Percentiles rank a stretch among this genome's conserved stretches.
phyloP scores from a whole-genome alignment of 768 basidiomycete species.

The Pholiota molesta region DNA sequence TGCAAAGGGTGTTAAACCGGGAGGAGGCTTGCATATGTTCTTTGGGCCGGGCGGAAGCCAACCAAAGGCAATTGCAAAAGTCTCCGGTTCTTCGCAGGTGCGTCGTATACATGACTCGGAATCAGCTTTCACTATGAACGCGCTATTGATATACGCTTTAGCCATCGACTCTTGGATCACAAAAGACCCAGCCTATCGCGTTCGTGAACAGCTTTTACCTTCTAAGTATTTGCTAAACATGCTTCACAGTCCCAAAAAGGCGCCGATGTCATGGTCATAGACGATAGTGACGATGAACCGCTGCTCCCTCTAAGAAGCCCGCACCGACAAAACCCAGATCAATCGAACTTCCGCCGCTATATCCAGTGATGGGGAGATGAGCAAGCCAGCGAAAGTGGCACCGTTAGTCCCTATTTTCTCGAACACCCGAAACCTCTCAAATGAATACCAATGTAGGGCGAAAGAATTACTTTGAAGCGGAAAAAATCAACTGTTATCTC shows the following conservation, averaged over 20 bases:
- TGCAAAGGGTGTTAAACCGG: conserved; percentile 14
- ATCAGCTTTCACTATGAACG: not conserved
- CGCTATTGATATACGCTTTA: conserved; percentile 3
- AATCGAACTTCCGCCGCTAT: conserved; percentile 18
- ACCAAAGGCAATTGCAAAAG: conserved; percentile 22
- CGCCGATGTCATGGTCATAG: conserved; percentile 14
- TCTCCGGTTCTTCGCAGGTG: conserved; percentile 17
- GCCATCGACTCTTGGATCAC: conserved; percentile 19
- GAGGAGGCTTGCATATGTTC: conserved; percentile 27
- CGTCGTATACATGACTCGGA: not conserved
- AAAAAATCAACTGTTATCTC: conserved; percentile 18
- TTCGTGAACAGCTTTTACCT: conserved; percentile 2
- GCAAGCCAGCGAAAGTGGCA: conserved; percentile 9
- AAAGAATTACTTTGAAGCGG: conserved; percentile 18
- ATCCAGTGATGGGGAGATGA: conserved; percentile 38
- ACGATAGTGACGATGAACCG: conserved; percentile 35
- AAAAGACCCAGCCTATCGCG: conserved; percentile 11
- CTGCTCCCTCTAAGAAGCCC: conserved; percentile 19
- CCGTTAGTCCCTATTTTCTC: conserved; percentile 10
- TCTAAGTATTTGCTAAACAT: not conserved
- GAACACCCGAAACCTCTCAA: not conserved
- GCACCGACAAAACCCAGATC: conserved; percentile 9
- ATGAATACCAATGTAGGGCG: conserved; percentile 10
- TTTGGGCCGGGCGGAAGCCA: conserved; percentile 25
- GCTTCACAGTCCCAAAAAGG: conserved; percentile 6